Evolutionary conservation across 2,329 filamentous ascomycete genomes (phyloP).

Genomic region (Xylaria hypoxylon): DNA sequence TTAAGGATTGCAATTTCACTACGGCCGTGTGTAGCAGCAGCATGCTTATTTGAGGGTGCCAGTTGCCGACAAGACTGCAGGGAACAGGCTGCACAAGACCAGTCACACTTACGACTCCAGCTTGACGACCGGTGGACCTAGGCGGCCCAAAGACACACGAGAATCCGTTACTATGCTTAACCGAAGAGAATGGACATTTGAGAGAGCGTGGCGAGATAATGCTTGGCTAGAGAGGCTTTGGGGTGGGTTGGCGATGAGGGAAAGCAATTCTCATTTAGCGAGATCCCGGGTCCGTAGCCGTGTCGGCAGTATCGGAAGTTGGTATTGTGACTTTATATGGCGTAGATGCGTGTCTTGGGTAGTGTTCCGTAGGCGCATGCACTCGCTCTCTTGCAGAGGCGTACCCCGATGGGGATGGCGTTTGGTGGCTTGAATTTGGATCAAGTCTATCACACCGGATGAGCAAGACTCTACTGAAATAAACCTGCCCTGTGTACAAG

Average conservation of each 20-base stretch:
- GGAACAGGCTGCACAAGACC: conserved; percentile 26
- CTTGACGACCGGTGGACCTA: conserved; percentile 51
- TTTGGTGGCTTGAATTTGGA: conserved; percentile 19
- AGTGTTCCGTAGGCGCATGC: conserved; percentile 18
- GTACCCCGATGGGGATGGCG: conserved; percentile 16
- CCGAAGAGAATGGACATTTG: conserved; percentile 38
- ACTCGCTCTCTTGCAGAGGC: conserved; percentile 11
- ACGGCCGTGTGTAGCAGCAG: conserved; percentile 24
- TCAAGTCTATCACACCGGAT: conserved; percentile 21
- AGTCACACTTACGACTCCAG: conserved; percentile 51
- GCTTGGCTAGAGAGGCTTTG: conserved; percentile 27
- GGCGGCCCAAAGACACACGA: conserved; percentile 45
- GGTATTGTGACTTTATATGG: conserved; percentile 22
- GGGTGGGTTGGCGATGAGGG: conserved; percentile 15
- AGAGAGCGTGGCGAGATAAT: conserved; percentile 37
- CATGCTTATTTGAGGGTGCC: conserved; percentile 33
- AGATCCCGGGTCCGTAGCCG: conserved; percentile 11
- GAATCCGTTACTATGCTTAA: conserved; percentile 41
- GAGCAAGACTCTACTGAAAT: conserved; percentile 18
- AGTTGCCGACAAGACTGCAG: conserved; percentile 19
- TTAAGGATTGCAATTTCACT: conserved; percentile 21
- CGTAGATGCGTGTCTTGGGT: conserved; percentile 23
- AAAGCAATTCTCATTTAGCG: conserved; percentile 30
- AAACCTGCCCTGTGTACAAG: conserved; percentile 13
- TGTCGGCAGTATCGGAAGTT: conserved; percentile 9